Evolutionary conservation across 140 eudicot species (phyloP), one percentile per base, ranked within the genome.

Genomic region (Erigeron philadelphicus): DNA sequence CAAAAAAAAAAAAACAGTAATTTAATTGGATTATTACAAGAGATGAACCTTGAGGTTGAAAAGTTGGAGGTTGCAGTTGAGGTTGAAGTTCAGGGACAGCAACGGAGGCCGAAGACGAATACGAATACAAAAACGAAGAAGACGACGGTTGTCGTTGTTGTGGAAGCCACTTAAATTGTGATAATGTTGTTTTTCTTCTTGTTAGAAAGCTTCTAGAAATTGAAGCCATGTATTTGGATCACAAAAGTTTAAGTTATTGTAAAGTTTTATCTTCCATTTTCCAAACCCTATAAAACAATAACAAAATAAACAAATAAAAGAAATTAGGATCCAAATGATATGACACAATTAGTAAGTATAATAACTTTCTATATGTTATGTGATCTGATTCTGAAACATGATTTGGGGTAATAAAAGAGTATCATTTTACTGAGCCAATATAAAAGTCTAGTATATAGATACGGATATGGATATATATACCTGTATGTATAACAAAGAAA

Each of bases 31-130:
- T 9, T 9, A 66, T 17, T 23, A 63, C 6, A 45, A 70, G 23
- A 46, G 18, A 35, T 7, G 23, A n/a, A 85, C 91, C 91, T 85
- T 82, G 79, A 78, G 84, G 54, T 61, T 23, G 85, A 70, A 72
- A 58, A 69, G 73, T 43, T 0, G 78, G 81, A 11, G 63, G 72
- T 31, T 75, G 72, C 23, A 72, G 43, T 44, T 64, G 53, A 58
- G 60, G 82, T 52, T 11, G 66, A 18, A 66, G 72, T 23, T 78
- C 82, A 72, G 82, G 58, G 19, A 53, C 74, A 7, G 78, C 69
- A 73, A 21, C 71, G 5, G 78, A 53, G 5, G 82, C 35, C 12
- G 78, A 66, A 74, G 56, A 50, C 10, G 38, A 31, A 31, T 31
- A 31, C 38, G 38, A 31, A 31, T 31, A 31, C 38, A 31, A 31